Evolutionary conservation across 306 rosid species (phyloP).

Genomic region (Castanopsis chinensis): DNA sequence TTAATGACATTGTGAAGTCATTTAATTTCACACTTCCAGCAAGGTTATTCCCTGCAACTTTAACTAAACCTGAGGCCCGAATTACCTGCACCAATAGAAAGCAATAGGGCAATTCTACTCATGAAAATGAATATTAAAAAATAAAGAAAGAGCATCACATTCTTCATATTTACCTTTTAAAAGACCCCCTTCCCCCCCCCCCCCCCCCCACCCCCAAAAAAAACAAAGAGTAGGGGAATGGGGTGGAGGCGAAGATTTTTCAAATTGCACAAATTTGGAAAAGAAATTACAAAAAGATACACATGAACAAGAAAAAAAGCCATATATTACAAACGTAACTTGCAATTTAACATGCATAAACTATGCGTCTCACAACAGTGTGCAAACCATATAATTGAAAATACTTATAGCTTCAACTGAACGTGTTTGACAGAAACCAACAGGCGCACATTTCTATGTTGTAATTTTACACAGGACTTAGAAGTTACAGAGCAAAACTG

Average conservation of each 20-base stretch:
- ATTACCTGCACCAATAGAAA: slow-evolving; percentile 51
- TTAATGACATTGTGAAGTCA: slow-evolving; percentile 69
- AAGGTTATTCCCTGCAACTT: slow-evolving; percentile 69
- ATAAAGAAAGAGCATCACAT: neutral
- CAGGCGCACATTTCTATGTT: neutral
- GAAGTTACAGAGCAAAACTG: neutral
- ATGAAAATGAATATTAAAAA: slow-evolving; percentile 7
- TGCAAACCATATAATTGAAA: neutral
- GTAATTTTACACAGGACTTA: neutral
- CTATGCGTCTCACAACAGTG: neutral
- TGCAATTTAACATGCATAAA: neutral
- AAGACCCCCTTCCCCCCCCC: neutral
- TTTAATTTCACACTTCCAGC: slow-evolving; percentile 54
- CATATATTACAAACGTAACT: neutral
- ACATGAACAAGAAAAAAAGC: neutral
- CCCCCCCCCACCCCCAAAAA: neutral
- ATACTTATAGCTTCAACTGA: neutral
- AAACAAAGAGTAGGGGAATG: no score
- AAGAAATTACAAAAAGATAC: neutral
- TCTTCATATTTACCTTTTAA: no score
- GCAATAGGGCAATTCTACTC: neutral
- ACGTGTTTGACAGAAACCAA: neutral
- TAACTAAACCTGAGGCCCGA: slow-evolving; percentile 56
- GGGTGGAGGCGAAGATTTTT: neutral
- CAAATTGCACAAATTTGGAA: neutral